Conservation (phyloP, 2,329 filamentous ascomycete species). For the Colletotrichum lindemuthianum region DNA sequence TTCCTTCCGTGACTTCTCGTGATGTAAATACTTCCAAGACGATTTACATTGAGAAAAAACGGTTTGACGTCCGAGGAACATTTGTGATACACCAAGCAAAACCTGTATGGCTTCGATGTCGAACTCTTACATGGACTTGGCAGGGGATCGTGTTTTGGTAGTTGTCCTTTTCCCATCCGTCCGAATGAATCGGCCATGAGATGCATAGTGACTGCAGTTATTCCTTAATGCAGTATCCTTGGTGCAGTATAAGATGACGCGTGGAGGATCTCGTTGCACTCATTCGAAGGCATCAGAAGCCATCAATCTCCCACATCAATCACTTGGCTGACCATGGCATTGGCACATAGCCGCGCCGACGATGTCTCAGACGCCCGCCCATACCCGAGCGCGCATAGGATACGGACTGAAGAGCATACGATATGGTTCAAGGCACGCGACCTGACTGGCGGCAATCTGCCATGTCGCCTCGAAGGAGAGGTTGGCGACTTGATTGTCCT, state of each 20-base stretch:
- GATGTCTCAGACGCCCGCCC: neutral
- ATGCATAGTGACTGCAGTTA: neutral
- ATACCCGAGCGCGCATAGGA: neutral
- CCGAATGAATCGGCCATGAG: neutral
- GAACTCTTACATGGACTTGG: neutral
- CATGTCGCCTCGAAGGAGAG: constrained; percentile 30
- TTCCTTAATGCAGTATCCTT: neutral
- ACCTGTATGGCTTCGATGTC: neutral
- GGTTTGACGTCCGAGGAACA: too few relatives aligned
- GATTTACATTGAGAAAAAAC: too few relatives aligned
- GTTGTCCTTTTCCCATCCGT: constrained; percentile 3
- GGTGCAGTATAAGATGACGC: neutral
- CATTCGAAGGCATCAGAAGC: neutral
- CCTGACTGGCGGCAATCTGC: constrained; percentile 5
- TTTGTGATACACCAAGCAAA: too few relatives aligned
- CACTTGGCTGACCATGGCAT: neutral
- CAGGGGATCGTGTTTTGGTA: constrained; percentile 6
- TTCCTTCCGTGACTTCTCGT: too few relatives aligned
- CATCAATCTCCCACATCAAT: neutral
- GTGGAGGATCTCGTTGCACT: neutral
- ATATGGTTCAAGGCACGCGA: constrained; percentile 17
- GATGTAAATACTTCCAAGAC: too few relatives aligned
- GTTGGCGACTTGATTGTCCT: constrained; percentile 34
- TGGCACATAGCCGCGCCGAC: constrained; percentile 2
- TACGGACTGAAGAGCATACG: constrained; percentile 8